Evolutionary conservation across 345 rosid species (phyloP), one percentile per base, ranked within the genome.

Genomic region (Melastoma malabathricum): DNA sequence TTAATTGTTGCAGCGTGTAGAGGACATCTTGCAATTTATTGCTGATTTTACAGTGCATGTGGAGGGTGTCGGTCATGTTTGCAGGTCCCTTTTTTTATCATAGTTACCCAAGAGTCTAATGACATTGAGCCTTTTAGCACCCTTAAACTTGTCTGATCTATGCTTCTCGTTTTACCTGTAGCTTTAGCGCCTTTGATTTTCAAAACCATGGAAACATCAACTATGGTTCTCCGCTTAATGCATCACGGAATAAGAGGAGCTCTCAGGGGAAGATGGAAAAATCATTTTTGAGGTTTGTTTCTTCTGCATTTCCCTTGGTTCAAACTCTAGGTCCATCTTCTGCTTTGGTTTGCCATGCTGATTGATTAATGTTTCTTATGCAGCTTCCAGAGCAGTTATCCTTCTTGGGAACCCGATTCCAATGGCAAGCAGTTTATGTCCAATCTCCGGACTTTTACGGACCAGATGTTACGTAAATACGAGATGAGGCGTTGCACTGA

Each of bases 191-290:
- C 53, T 88, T 93, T 52, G 77, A 85, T 77, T 88, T 88, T 55
- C 83, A 66, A 75, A 83, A 59, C 50, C 94, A 88, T 70, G 99
- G 99, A 55, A 93, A 88, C 56, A 67, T 68, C 61, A 93, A 71
- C 57, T 93, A 93, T 68, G 96, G 79, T 34, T 88, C 99, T 15
- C 94, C 89, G 18, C 47, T 64, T 45, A 71, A 81, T 48, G 68
- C 70, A 39, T 60, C 77, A 50, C 68, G 58, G 43, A 64, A 60
- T 46, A 68, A 68, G 68, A 83, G 87, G 75, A 93, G 99, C 62
- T 88, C 89, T 51, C 97, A 93, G 52, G 99, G 99, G 60, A 93
- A 93, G 80, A 68, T 93, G 81, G 99, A 88, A 78, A 93, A 93
- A 69, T 88, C 99, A 43, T 85, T 93, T 74, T 75, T 93, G 72